Percentiles rank a stretch among this genome's conserved stretches.
Conservation (phyloP, 2,329 filamentous ascomycete genomes). For the Cercospora sesami region DNA sequence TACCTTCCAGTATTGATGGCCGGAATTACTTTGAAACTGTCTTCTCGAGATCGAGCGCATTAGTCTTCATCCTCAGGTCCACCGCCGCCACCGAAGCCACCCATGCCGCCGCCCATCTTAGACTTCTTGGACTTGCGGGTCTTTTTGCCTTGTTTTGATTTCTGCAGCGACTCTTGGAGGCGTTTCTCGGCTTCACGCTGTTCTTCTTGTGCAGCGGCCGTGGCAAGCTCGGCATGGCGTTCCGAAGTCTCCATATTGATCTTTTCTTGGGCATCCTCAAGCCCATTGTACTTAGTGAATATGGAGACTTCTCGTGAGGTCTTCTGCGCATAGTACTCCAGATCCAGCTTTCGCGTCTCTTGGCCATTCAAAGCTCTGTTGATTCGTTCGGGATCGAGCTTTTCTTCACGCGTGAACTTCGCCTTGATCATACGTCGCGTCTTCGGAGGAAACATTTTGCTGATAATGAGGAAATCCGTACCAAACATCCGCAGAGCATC, state of each 20-base stretch:
- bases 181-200: slow-evolving; percentile 38
- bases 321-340: slow-evolving; percentile 44
- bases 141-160: slow-evolving; percentile 36
- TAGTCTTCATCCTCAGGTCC: slow-evolving; percentile 24
- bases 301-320: slow-evolving; percentile 40
- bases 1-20: background rate
- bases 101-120: slow-evolving; percentile 29
- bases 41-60: background rate
- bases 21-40: background rate
- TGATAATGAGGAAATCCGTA: slow-evolving; percentile 80
- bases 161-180: slow-evolving; percentile 37
- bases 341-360: slow-evolving; percentile 43
- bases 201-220: slow-evolving; percentile 39
- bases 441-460: slow-evolving; percentile 70
- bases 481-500: slow-evolving; percentile 73
- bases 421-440: slow-evolving; percentile 74
- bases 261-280: slow-evolving; percentile 39
- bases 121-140: slow-evolving; percentile 35
- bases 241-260: slow-evolving; percentile 36
- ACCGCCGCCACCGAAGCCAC: slow-evolving; percentile 26
- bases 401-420: slow-evolving; percentile 80
- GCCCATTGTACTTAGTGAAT: slow-evolving; percentile 41
- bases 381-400: slow-evolving; percentile 63
- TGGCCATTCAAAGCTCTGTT: slow-evolving; percentile 59
- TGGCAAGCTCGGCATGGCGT: slow-evolving; percentile 38